Evolutionary conservation across 768 basidiomycete genomes (phyloP), one percentile per base, ranked within the genome.

Genomic region (Rhodosporidiobolus sp.): DNA sequence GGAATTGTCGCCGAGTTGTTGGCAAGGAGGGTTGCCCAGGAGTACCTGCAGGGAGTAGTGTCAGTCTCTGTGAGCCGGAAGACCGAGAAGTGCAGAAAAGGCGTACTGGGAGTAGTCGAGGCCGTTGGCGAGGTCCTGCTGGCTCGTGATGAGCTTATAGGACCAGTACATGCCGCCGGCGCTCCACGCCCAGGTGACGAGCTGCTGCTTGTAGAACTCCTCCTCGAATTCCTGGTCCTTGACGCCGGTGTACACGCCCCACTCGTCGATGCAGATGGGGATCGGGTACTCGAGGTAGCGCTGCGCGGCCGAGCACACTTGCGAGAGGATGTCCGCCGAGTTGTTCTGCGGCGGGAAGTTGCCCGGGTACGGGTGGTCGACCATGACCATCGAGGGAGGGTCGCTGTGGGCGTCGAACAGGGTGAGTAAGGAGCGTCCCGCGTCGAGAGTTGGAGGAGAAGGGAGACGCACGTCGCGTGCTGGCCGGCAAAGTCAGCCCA

Each of bases 241-340:
- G 63, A 79, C 70, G 16, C 76, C 77, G 2, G 76, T 78, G 61
- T 73, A 74, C 35, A 76, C 46, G 14, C 38, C 22, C 70, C 70
- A 79, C 65, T 79, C 78, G 55, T 77, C 77, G 56, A 79, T 74
- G 59, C 63, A 63, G 58, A 78, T 63, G 1, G 76, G 73, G 14
- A 78, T 68, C 6, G 79, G 78, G 67, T 74, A 79, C 28, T 57
- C 49, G 48, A 64, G 65, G 60, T 76, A 65, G 1, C 53, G 50
- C n/a, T 60, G 17, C 11, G 30, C 73, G 14, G 74, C 75, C 4
- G 68, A n/a, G 70, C 79, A 80, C 32, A 79, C 77, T 35, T 78
- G 77, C 8, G 30, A 14, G 17, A 77, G 74, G 45, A 76, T 69
- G 69, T 73, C 58, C 34, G 55, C 66, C 4, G 45, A 45, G 63